Percentiles rank a stretch among this genome's conserved stretches.
Conservation (phyloP, 2,329 filamentous ascomycete species). For the Cryphonectria naterciae region DNA sequence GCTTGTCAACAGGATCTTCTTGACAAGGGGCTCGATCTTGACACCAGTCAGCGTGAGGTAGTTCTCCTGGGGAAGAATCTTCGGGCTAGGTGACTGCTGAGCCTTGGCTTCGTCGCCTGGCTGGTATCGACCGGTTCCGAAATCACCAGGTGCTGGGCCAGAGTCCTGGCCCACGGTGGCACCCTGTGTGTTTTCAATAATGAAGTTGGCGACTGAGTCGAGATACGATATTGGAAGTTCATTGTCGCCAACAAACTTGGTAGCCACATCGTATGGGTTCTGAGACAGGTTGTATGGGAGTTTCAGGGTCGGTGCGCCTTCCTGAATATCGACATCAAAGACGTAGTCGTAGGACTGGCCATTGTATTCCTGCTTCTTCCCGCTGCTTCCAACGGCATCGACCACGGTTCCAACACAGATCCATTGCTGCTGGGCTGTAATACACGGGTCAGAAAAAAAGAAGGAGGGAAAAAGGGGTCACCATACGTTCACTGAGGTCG, state of each 20-base stretch:
- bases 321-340: constrained; percentile 95
- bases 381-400: constrained; percentile 81
- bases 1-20: constrained; percentile 78
- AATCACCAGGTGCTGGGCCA: constrained; percentile 61
- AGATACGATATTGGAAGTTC: constrained; percentile 86
- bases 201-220: constrained; percentile 92
- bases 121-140: constrained; percentile 77
- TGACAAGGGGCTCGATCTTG: constrained; percentile 72
- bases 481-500: no score
- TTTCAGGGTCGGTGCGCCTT: constrained; percentile 89
- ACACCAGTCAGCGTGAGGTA: constrained; percentile 79
- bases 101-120: constrained; percentile 62
- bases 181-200: constrained; percentile 85
- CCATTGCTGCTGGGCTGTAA: constrained; percentile 69
- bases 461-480: background rate
- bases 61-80: constrained; percentile 75
- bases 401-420: constrained; percentile 92
- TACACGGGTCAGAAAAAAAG: constrained; percentile 33
- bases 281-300: constrained; percentile 92
- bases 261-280: constrained; percentile 89
- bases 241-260: constrained; percentile 88
- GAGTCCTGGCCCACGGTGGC: constrained; percentile 73
- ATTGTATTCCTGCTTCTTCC: constrained; percentile 74
- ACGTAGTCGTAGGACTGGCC: constrained; percentile 95
- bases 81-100: constrained; percentile 49